Evolutionary conservation across 495 filamentous ascomycete genomes (phyloP).

Genomic region (Aspergillus hancockii): DNA sequence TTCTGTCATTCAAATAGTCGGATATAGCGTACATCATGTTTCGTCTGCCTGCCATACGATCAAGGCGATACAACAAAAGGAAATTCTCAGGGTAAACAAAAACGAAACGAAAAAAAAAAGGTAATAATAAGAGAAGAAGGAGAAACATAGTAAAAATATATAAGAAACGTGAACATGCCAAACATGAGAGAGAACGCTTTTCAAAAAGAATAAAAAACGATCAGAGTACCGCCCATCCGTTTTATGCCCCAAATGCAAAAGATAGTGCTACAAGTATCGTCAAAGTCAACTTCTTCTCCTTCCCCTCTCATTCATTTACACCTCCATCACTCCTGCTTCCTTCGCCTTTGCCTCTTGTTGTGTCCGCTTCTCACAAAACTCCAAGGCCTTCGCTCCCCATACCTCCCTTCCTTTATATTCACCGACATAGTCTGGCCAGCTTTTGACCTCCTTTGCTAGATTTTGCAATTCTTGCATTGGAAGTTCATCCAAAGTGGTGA

Average conservation of each 20-base stretch:
- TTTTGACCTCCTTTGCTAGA: conserved; percentile 49
- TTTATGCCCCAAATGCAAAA: conserved; percentile 26
- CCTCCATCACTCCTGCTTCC: conserved; percentile 23
- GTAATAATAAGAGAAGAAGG: too few relatives aligned
- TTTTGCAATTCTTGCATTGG: conserved; percentile 45
- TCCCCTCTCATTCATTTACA: conserved; percentile 13
- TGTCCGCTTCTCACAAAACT: conserved; percentile 39
- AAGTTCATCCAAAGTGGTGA: conserved; percentile 48
- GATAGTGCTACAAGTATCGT: conserved; percentile 24
- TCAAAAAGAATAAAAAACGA: conserved; percentile 15
- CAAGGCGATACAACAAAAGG: neutral
- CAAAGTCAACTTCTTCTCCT: neutral
- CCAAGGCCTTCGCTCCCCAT: conserved; percentile 48
- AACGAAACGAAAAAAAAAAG: too few relatives aligned
- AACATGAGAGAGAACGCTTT: conserved; percentile 10
- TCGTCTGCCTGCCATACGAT: neutral
- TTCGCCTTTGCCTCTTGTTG: conserved; percentile 8
- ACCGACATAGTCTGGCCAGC: conserved; percentile 54
- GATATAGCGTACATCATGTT: neutral
- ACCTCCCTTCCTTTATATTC: conserved; percentile 54
- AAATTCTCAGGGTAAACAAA: too few relatives aligned
- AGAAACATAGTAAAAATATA: conserved; percentile 9
- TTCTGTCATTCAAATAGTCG: neutral
- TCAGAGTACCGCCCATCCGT: conserved; percentile 39
- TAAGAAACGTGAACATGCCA: neutral